phyloP scores from a whole-genome alignment of 345 rosid genomes.

The Linum lewisii region DNA sequence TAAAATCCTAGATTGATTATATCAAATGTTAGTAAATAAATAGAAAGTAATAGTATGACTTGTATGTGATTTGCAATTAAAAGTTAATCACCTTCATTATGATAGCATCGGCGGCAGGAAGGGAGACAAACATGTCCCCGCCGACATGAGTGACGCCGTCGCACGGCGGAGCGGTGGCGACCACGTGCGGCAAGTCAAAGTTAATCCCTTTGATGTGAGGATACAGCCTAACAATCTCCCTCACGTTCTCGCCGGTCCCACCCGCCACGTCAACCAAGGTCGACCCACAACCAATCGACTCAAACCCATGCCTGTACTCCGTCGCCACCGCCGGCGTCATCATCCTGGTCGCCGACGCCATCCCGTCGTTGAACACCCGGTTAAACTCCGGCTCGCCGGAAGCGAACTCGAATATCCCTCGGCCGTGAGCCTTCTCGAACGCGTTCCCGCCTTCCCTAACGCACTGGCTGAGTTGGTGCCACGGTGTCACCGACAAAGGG shows the following conservation, averaged over 20 bases:
- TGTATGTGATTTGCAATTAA: too few relatives aligned
- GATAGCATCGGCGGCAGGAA: conserved; percentile 21
- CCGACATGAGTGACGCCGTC: conserved; percentile 16
- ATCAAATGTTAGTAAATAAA: too few relatives aligned
- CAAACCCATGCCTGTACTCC: conserved; percentile 11
- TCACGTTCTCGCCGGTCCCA: conserved; percentile 12
- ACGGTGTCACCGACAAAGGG: not conserved
- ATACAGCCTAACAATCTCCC: conserved; percentile 11
- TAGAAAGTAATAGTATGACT: too few relatives aligned
- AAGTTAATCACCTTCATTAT: conserved; percentile 23
- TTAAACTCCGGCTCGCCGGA: conserved; percentile 5
- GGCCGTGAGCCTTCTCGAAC: conserved; percentile 18
- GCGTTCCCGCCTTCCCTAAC: conserved; percentile 1
- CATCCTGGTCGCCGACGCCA: conserved; percentile 17
- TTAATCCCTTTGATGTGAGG: conserved; percentile 16
- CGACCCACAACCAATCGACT: not conserved
- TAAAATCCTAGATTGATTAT: too few relatives aligned
- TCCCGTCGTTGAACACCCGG: conserved; percentile 11
- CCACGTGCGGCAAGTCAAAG: conserved; percentile 22
- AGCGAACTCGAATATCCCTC: conserved; percentile 10
- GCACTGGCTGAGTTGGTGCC: conserved; percentile 4
- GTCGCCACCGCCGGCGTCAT: conserved; percentile 2
- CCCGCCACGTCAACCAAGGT: conserved; percentile 23
- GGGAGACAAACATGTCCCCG: conserved; percentile 20
- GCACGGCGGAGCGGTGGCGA: conserved; percentile 11